A percentile compares a stretch with the other conserved stretches of the same genome.
Evolutionary conservation across 768 basidiomycete genomes (phyloP).

Genomic region (Leccinum variicolor): DNA sequence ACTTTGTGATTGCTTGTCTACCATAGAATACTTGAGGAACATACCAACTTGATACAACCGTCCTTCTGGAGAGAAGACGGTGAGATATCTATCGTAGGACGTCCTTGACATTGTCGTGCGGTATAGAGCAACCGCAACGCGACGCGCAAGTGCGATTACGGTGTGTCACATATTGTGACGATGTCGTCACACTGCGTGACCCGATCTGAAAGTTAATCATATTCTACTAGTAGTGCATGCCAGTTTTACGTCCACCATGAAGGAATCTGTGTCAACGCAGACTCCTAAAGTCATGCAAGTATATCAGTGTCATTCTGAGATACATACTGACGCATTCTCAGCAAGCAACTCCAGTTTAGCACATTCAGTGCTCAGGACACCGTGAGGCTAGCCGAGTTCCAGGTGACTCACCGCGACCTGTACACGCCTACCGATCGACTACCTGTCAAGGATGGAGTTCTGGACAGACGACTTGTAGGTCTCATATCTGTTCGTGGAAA

Average conservation of each 20-base stretch:
- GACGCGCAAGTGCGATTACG: constrained; percentile 49
- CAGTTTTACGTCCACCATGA: constrained; percentile 41
- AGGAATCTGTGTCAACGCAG: constrained; percentile 76
- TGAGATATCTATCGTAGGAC: constrained; percentile 94
- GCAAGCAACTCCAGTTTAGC: constrained; percentile 96
- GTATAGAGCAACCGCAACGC: constrained; percentile 39
- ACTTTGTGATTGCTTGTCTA: not conserved
- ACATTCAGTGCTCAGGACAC: constrained; percentile 92
- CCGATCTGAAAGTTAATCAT: not conserved
- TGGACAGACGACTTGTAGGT: constrained; percentile 86
- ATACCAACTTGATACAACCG: constrained; percentile 97
- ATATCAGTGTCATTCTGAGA: not conserved
- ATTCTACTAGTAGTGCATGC: not conserved
- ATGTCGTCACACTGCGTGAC: constrained; percentile 16
- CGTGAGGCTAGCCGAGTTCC: constrained; percentile 93
- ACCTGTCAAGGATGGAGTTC: constrained; percentile 88
- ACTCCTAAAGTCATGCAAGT: constrained; percentile 81
- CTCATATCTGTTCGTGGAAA: not conserved
- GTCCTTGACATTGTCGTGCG: constrained; percentile 82
- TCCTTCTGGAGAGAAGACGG: constrained; percentile 96
- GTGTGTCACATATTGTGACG: constrained; percentile 34
- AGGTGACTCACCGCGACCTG: constrained; percentile 89
- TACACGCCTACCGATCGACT: constrained; percentile 81
- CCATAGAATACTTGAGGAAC: constrained; percentile 24
- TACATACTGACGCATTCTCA: constrained; percentile 31